These are phyloP conservation scores for Fagopyrum esculentum DNA, from an alignment of 148 eudicot genomes.

Conservation along the genomic window DNA sequence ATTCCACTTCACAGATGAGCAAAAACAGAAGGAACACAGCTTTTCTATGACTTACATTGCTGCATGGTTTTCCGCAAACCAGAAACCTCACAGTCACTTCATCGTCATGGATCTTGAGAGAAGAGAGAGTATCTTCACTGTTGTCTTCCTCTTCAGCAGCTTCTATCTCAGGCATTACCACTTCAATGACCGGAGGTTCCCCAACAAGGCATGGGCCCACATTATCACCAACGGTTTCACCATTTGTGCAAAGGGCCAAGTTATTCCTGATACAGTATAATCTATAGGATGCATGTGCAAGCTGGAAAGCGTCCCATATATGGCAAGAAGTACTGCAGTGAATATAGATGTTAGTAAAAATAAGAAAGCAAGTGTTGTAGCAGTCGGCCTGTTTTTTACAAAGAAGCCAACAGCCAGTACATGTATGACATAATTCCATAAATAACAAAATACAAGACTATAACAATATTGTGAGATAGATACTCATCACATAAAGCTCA, in stretches of 20 bases:
- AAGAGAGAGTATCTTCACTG: slow-evolving; percentile 46
- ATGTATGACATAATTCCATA: no score
- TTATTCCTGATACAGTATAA: slow-evolving; percentile 68
- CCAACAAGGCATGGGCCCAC: slow-evolving; percentile 80
- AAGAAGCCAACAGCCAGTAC: no score
- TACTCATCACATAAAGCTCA: no score
- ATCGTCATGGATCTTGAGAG: slow-evolving; percentile 84
- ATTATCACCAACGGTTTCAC: slow-evolving; percentile 26
- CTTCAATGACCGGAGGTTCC: slow-evolving; percentile 66
- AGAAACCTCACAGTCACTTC: slow-evolving; percentile 68
- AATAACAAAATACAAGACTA: no score
- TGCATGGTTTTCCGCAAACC: slow-evolving; percentile 62
- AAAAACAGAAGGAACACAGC: slow-evolving; percentile 11
- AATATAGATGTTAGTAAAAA: background rate
- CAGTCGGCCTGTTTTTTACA: background rate
- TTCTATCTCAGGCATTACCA: slow-evolving; percentile 51
- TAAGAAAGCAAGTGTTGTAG: background rate
- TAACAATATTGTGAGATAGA: no score
- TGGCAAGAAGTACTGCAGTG: slow-evolving; percentile 80
- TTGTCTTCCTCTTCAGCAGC: slow-evolving; percentile 59
- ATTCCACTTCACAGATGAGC: background rate
- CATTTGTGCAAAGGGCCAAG: slow-evolving; percentile 35
- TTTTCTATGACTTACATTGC: slow-evolving; percentile 45
- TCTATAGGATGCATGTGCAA: slow-evolving; percentile 80
- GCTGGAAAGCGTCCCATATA: slow-evolving; percentile 90